Base-by-base conservation (phyloP, 208 protist species). In the Porcisia hertigi region DNA sequence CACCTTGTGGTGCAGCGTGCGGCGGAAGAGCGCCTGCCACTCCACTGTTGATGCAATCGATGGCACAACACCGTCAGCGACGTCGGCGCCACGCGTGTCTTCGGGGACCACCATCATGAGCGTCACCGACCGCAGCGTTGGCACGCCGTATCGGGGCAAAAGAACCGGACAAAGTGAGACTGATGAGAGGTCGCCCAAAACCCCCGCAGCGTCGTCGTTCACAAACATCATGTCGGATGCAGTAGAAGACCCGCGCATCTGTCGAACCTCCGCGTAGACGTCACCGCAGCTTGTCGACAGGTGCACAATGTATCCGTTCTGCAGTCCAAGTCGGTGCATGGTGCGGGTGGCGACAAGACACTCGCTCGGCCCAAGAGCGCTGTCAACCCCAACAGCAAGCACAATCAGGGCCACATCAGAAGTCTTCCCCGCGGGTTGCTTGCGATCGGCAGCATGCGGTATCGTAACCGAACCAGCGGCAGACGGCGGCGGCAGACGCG, bases 21-120 rank as follows among this genome's bases (percentile, higher is more conserved):
- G 71, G 49, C 86, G 86, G 64, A 90, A 90, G n/a, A 85, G 64
- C 55, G 82, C 62, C 20, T 60, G 71, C 78, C 80, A 86, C 63
- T 85, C 77, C 49, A 75, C 23, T 9, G 70, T 54, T 8, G 79
- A 75, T 2, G 63, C 47, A 12, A 72, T 64, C 16, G 75, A 55
- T 20, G 78, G 73, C 45, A 43, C 43, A 14, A 67, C 53, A 9
- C 20, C 25, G n/a, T 20, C 43, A 47, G 9, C 1, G 1, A 45
- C 20, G 23, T 39, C 11, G 39, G 59, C 20, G 57, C 25, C 45
- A n/a, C 41, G 53, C 53, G 57, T 18, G 65, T 25, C 6, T 47
- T 82, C 71, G 2, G 66, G 77, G 12, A 65, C 23, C 11, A 73
- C 45, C 25, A 81, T 55, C 16, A 16, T 7, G n/a, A 82, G 3